Base-by-base conservation (phyloP, 2,329 filamentous ascomycete genomes). In the Dryadomyces quercivorus region DNA sequence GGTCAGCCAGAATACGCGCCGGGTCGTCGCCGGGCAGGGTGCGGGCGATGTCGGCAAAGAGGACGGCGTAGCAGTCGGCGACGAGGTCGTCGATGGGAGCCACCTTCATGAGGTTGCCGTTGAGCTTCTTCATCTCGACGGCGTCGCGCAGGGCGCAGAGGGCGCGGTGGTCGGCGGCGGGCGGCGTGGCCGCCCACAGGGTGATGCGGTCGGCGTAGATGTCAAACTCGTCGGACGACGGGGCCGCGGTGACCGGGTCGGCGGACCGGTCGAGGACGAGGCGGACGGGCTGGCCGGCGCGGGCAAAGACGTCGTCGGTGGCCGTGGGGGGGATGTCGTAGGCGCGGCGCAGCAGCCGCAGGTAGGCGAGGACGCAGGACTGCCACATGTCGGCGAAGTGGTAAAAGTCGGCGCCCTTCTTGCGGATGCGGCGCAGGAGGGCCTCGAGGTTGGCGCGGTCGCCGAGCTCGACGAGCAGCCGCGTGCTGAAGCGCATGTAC, bases 21-120 rank as follows among this genome's bases (percentile, higher is more conserved):
- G 77, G 70, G 48, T 75, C 69, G n/a, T 68, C 65, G 31, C 73
- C 72, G 0, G 78, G 77, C 2, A 89, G 69, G 3, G 73, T 74
- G 45, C 78, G 78, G 2, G 81, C 81, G 50, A 90, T 71, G 34
- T 84, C 79, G 18, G 77, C 75, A 64, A 88, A 93, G 16, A 95
- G 73, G 50, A 82, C 77, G 1, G 88, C 86, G 67, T 95, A 98
- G 50, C 87, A 84, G 68, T 98, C 93, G 21, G 85, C 86, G 60
- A 96, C 86, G n/a, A 97, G 77, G 63, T 98, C 93, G 63, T 98
- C 93, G 47, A 97, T 92, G 10, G 84, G 76, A 0, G 82, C 80
- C 0, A 85, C 80, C 68, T 95, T 96, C 79, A 94, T 93, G 8
- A 95, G 75, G 49, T 85, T 86, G 44, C 85, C 84, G 64, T 98